Evolutionary conservation across 495 filamentous ascomycete species (phyloP).

Genomic region (Penicillium diatomitis): DNA sequence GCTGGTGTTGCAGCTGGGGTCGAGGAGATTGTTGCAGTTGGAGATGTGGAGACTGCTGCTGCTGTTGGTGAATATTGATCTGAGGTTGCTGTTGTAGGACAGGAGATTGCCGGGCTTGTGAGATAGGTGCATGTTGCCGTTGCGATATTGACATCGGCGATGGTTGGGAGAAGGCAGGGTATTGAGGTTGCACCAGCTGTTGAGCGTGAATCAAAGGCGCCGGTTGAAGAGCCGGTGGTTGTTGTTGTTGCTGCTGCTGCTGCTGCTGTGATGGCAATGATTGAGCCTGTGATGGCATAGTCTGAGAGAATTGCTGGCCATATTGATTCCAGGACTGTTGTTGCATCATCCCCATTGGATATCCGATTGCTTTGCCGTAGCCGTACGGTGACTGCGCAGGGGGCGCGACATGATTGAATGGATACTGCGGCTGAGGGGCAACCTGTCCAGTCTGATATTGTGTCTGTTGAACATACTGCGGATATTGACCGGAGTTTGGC

Average conservation of each 20-base stretch:
- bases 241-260: slow-evolving; percentile 9
- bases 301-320: slow-evolving; percentile 10
- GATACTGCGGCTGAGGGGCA: slow-evolving; percentile 25
- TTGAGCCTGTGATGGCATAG: slow-evolving; percentile 3
- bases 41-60: slow-evolving; percentile 1
- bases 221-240: slow-evolving; percentile 11
- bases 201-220: slow-evolving; percentile 8
- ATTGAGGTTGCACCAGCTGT: slow-evolving; percentile 6
- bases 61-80: slow-evolving; percentile 1
- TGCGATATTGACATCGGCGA: slow-evolving; percentile 9
- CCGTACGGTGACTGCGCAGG: slow-evolving; percentile 22
- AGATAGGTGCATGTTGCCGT: not conserved
- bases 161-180: slow-evolving; percentile 8
- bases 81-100: not conserved
- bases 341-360: slow-evolving; percentile 31
- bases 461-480: slow-evolving; percentile 23
- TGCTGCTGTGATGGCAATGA: slow-evolving; percentile 2
- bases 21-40: slow-evolving; percentile 2
- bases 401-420: slow-evolving; percentile 32
- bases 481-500: slow-evolving; percentile 36
- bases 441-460: slow-evolving; percentile 29
- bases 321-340: slow-evolving; percentile 29
- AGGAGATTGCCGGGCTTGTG: slow-evolving; percentile 4
- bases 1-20: slow-evolving; percentile 2
- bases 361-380: slow-evolving; percentile 32